phyloP scores from a whole-genome alignment of 352 stramenopile genomes.

The Pythium grandisporangium region DNA sequence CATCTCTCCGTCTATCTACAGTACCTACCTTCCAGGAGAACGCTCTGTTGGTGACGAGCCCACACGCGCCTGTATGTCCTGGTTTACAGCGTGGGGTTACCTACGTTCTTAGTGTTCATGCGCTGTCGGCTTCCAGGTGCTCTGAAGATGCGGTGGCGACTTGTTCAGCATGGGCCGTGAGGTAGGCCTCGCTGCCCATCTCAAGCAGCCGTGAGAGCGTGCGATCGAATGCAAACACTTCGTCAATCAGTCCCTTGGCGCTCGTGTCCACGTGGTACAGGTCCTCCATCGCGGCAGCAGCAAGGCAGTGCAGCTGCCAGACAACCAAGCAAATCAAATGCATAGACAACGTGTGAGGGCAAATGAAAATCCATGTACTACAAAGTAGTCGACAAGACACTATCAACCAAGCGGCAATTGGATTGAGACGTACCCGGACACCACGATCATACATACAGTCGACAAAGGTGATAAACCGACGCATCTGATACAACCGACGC shows the following conservation, averaged over 20 bases:
- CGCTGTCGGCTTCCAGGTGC: too few species aligned
- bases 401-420: background rate
- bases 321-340: background rate
- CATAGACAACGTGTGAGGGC: too few species aligned
- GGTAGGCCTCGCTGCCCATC: conserved; percentile 71
- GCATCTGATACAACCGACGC: conserved; percentile 22
- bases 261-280: conserved; percentile 52
- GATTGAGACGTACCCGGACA: conserved; percentile 37
- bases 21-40: too few species aligned
- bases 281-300: conserved; percentile 36
- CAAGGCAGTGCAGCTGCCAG: conserved; percentile 64
- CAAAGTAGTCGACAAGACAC: too few species aligned
- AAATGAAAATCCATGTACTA: too few species aligned
- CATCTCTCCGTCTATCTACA: too few species aligned
- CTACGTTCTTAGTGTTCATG: too few species aligned
- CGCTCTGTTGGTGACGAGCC: too few species aligned
- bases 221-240: conserved; percentile 79
- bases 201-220: conserved; percentile 85
- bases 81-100: too few species aligned
- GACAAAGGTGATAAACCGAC: conserved; percentile 97
- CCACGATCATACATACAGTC: conserved; percentile 96
- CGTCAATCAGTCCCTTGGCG: conserved; percentile 62
- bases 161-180: conserved; percentile 38
- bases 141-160: too few species aligned
- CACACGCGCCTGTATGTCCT: too few species aligned